A percentile compares a stretch with the other conserved stretches of the same genome.
These are phyloP conservation scores for Volvox carteri DNA, from an alignment of 163 green algal genomes.

Conservation along the genomic window DNA sequence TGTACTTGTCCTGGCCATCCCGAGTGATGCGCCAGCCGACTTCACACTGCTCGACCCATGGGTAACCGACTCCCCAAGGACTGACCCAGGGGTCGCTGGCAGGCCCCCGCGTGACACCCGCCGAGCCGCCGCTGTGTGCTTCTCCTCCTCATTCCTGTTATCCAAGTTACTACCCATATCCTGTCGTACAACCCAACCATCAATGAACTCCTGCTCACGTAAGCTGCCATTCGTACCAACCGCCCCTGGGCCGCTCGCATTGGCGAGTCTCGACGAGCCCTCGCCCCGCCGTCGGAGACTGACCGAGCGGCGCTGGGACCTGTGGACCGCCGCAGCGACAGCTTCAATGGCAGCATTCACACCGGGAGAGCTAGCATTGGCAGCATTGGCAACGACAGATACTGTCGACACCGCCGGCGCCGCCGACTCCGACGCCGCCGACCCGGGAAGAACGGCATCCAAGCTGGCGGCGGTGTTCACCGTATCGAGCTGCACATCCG, in stretches of 20 bases:
- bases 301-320: neutral
- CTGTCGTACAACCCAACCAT: no score
- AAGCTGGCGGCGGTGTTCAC: neutral
- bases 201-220: neutral
- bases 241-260: neutral
- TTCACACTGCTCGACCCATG: no score
- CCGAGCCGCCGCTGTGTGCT: neutral
- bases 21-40: no score
- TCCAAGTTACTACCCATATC: no score
- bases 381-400: no score
- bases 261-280: neutral
- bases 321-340: neutral
- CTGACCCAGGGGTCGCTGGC: no score
- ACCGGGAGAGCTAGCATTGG: no score
- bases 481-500: neutral
- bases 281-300: slow-evolving; percentile 9
- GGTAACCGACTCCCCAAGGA: no score
- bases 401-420: neutral
- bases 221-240: neutral
- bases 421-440: neutral
- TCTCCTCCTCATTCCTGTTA: no score
- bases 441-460: neutral
- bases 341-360: neutral
- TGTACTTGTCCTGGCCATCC: no score
- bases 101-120: no score